Conservation (phyloP, 1,284 basidiomycete species). For the Afroboletus lepidellus region DNA sequence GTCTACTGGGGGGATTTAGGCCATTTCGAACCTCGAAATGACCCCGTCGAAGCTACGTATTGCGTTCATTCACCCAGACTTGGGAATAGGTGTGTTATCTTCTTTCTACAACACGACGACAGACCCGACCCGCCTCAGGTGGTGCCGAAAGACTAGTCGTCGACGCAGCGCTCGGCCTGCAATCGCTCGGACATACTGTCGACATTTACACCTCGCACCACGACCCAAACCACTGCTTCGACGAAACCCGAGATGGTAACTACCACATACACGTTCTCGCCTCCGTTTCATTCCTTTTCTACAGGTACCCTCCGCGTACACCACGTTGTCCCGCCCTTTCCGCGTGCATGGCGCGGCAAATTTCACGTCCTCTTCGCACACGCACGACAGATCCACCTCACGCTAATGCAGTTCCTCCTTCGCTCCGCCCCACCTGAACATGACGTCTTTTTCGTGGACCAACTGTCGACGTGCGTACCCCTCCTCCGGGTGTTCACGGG, state of each 20-base stretch:
- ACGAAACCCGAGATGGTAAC: slow-evolving; percentile 86
- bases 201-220: slow-evolving; percentile 94
- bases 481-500: slow-evolving; percentile 67
- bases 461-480: slow-evolving; percentile 89
- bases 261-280: background rate
- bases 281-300: background rate
- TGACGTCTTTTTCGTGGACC: slow-evolving; percentile 94
- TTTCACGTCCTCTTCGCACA: slow-evolving; percentile 92
- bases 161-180: slow-evolving; percentile 90
- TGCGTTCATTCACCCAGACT: slow-evolving; percentile 92
- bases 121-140: slow-evolving; percentile 47
- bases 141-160: slow-evolving; percentile 95
- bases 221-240: slow-evolving; percentile 82
- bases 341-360: slow-evolving; percentile 72
- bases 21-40: slow-evolving; percentile 7
- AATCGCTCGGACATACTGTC: slow-evolving; percentile 84
- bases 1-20: background rate
- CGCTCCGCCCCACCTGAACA: slow-evolving; percentile 45
- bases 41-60: slow-evolving; percentile 42
- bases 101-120: background rate
- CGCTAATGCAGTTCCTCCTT: slow-evolving; percentile 49
- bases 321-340: slow-evolving; percentile 74
- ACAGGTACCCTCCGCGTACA: slow-evolving; percentile 85
- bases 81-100: slow-evolving; percentile 80
- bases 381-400: slow-evolving; percentile 83